Evolutionary conservation across 768 basidiomycete species (phyloP).

Genomic region (Filobasidium floriforme): DNA sequence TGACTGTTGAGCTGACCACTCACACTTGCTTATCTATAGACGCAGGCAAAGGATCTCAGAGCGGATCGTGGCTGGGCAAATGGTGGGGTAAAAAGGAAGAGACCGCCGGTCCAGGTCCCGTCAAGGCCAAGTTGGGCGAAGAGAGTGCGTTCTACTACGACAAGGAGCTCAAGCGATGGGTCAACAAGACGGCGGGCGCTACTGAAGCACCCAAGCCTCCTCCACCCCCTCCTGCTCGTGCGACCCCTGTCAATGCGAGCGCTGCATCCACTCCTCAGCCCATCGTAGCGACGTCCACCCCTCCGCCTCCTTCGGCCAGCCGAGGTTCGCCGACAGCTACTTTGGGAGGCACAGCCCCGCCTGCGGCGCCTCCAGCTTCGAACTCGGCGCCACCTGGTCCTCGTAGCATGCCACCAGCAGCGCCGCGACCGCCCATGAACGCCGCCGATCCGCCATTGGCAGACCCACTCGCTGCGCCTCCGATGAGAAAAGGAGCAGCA

Average conservation of each 20-base stretch:
- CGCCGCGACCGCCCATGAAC: conserved; percentile 29
- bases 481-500: conserved; percentile 52
- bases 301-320: conserved; percentile 12
- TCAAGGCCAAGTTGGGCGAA: conserved; percentile 88
- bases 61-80: conserved; percentile 61
- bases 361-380: not conserved
- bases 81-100: conserved; percentile 62
- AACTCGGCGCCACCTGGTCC: no score
- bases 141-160: conserved; percentile 87
- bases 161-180: conserved; percentile 89
- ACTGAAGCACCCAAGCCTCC: conserved; percentile 54
- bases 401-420: no score
- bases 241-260: conserved; percentile 9
- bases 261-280: conserved; percentile 29
- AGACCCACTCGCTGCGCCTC: conserved; percentile 50
- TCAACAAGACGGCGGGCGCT: conserved; percentile 67
- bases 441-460: conserved; percentile 32
- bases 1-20: not conserved
- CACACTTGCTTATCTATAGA: not conserved
- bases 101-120: conserved; percentile 55
- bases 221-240: conserved; percentile 63
- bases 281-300: conserved; percentile 13
- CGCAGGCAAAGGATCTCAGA: conserved; percentile 3
- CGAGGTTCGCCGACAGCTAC: conserved; percentile 13
- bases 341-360: conserved; percentile 14